phyloP scores from a whole-genome alignment of 306 rosid species.

The Pterocarpus macrocarpus region DNA sequence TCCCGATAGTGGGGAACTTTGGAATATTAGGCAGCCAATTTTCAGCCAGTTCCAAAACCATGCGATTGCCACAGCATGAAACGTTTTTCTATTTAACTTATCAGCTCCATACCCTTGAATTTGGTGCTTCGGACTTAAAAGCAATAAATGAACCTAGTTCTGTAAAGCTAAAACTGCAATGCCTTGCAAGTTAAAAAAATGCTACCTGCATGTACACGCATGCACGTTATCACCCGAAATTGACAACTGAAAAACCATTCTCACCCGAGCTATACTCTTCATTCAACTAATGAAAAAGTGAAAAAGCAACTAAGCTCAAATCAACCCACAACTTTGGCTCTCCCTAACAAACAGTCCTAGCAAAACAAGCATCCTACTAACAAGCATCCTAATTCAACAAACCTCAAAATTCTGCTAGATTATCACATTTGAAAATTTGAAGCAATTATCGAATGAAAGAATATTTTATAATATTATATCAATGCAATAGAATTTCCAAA shows the following conservation, averaged over 20 bases:
- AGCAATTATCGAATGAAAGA: conserved; percentile 55
- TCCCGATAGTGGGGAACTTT: neutral
- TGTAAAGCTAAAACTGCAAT: neutral
- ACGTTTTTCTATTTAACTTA: conserved; percentile 2
- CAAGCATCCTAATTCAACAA: neutral
- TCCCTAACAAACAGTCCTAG: conserved; percentile 6
- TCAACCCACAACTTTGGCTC: conserved; percentile 12
- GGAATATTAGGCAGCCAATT: neutral
- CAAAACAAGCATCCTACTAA: conserved; percentile 3
- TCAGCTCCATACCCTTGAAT: neutral
- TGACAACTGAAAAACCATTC: conserved; percentile 34
- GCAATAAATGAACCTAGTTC: neutral
- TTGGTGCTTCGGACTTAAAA: neutral
- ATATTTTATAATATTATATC: conserved; percentile 46
- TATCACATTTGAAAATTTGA: conserved; percentile 22
- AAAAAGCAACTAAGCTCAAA: conserved; percentile 24
- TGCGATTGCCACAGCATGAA: neutral
- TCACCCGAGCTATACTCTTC: conserved; percentile 23
- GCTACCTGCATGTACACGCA: conserved; percentile 28
- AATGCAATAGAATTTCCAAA: conserved; percentile 52
- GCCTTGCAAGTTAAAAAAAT: conserved; percentile 37
- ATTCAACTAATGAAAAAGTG: conserved; percentile 18
- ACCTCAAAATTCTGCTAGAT: neutral
- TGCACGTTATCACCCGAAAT: conserved; percentile 29
- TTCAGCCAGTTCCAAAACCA: neutral